Percentiles rank a stretch among this genome's conserved stretches.
Conservation (phyloP, 2,329 filamentous ascomycete genomes). For the Talaromyces sp. region DNA sequence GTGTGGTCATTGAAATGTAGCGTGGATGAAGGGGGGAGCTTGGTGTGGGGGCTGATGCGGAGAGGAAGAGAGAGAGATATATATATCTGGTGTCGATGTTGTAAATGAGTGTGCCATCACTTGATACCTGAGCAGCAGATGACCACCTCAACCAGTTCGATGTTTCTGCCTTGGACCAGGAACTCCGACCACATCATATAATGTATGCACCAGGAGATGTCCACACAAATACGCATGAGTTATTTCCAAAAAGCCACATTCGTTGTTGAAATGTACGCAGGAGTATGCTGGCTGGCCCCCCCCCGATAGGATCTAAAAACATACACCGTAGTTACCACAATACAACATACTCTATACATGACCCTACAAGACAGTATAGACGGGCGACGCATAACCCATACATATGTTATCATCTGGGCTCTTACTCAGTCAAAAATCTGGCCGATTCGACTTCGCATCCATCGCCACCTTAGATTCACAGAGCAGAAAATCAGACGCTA, state of each 20-base stretch:
- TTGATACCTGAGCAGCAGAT: conserved; percentile 6
- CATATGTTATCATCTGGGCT: neutral
- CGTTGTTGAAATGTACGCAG: neutral
- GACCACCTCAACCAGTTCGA: neutral
- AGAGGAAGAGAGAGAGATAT: conserved; percentile 15
- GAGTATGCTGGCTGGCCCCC: neutral
- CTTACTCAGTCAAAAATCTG: too few relatives aligned
- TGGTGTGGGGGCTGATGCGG: conserved; percentile 15
- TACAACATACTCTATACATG: neutral
- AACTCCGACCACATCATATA: neutral
- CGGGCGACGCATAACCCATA: neutral
- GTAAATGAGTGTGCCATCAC: conserved; percentile 3
- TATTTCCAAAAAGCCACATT: neutral
- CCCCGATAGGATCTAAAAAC: neutral
- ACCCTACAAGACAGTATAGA: neutral
- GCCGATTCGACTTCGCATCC: neutral
- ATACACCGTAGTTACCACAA: neutral
- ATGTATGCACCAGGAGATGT: too few relatives aligned
- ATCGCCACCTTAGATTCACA: neutral
- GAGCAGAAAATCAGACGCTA: neutral
- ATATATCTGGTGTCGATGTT: neutral
- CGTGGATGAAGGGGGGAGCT: neutral
- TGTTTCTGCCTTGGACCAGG: neutral
- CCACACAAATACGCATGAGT: neutral
- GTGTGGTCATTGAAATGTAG: neutral